Evolutionary conservation across 768 basidiomycete species (phyloP).

Genomic region (Holtermannia corniformis): DNA sequence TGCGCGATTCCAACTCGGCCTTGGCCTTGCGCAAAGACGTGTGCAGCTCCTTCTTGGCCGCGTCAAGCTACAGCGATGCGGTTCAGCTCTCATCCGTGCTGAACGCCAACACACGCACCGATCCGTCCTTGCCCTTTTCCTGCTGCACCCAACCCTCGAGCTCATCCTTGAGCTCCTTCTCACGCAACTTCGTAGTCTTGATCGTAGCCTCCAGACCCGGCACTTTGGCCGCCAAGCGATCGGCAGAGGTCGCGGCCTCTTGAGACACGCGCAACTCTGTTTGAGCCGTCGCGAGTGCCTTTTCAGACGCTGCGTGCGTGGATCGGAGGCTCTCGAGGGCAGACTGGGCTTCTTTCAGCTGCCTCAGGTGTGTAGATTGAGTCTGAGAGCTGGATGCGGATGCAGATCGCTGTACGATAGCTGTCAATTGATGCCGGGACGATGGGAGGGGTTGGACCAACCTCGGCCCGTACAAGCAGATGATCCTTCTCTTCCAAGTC

Average conservation of each 20-base stretch:
- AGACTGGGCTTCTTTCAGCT: conserved; percentile 8
- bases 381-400: too few relatives aligned
- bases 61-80: conserved; percentile 7
- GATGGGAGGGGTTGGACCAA: conserved; percentile 5
- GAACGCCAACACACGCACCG: conserved; percentile 6
- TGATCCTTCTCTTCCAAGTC: conserved; percentile 22
- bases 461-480: conserved; percentile 18
- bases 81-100: neutral
- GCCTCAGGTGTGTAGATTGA: too few relatives aligned
- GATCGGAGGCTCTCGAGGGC: neutral
- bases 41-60: conserved; percentile 22
- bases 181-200: conserved; percentile 14
- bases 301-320: conserved; percentile 4
- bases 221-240: conserved; percentile 12
- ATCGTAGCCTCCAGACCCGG: conserved; percentile 18
- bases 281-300: conserved; percentile 6
- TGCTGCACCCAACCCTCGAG: conserved; percentile 16
- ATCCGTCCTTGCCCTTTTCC: conserved; percentile 18
- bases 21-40: conserved; percentile 12
- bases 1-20: conserved; percentile 15
- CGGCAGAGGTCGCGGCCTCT: neutral
- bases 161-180: conserved; percentile 18
- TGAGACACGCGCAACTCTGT: conserved; percentile 3
- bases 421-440: neutral
- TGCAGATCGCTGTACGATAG: too few relatives aligned